phyloP scores from a whole-genome alignment of 2,329 filamentous ascomycete species.

The Mariannaea sp. region DNA sequence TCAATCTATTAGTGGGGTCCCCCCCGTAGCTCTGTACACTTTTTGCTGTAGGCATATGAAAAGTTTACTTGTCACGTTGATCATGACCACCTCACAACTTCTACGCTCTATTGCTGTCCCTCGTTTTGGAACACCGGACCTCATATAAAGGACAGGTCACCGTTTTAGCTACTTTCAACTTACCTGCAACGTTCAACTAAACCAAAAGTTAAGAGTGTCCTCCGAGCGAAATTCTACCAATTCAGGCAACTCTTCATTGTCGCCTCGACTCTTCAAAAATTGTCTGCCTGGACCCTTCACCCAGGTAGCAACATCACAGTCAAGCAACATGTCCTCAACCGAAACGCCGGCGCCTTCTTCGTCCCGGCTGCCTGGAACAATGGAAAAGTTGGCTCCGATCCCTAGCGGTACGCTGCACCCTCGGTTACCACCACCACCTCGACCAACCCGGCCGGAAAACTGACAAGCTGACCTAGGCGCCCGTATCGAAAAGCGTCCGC shows the following conservation, averaged over 20 bases:
- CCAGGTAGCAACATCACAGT: constrained; percentile 23
- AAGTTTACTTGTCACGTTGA: neutral
- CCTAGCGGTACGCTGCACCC: constrained; percentile 37
- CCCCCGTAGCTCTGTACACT: neutral
- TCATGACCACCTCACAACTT: no score
- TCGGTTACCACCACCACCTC: neutral
- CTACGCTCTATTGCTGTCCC: no score
- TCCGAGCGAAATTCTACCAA: neutral
- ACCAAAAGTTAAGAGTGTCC: no score
- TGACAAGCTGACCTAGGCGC: constrained; percentile 44
- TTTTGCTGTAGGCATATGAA: constrained; percentile 6
- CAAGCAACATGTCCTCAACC: constrained; percentile 32
- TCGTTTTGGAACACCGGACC: neutral
- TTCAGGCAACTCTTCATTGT: neutral
- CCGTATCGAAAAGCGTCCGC: constrained; percentile 55
- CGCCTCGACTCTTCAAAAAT: constrained; percentile 6
- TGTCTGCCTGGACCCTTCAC: constrained; percentile 18
- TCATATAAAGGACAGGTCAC: neutral
- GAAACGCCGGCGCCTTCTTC: constrained; percentile 21
- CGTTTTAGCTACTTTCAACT: no score
- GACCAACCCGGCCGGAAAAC: constrained; percentile 1
- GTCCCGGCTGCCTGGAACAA: constrained; percentile 27
- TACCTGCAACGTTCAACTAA: no score
- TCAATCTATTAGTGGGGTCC: constrained; percentile 7
- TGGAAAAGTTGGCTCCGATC: constrained; percentile 44